These are phyloP conservation scores for Crithidia sp. DNA, from an alignment of 208 protist species.

Conservation along the genomic window DNA sequence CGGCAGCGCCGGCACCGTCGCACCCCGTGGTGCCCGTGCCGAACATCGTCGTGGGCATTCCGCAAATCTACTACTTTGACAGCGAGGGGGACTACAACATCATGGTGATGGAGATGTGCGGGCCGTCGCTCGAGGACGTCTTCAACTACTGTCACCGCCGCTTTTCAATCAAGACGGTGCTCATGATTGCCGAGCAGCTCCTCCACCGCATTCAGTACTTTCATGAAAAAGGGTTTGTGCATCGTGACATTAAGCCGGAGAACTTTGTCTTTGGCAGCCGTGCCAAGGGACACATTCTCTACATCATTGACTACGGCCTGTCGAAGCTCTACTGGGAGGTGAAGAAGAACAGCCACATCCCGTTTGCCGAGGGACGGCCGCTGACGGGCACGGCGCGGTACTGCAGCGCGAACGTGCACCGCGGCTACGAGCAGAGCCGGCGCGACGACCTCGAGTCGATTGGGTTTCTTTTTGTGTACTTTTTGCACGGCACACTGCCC, in stretches of 20 bases:
- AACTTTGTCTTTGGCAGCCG: slow-evolving; percentile 87
- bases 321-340: slow-evolving; percentile 98
- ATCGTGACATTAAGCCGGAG: slow-evolving; percentile 92
- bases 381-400: slow-evolving; percentile 99
- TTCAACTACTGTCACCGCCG: slow-evolving; percentile 92
- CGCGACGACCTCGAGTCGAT: slow-evolving; percentile 95
- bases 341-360: slow-evolving; percentile 96
- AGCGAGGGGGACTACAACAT: slow-evolving; percentile 98
- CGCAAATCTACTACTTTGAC: slow-evolving; percentile 95
- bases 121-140: slow-evolving; percentile 88
- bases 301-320: slow-evolving; percentile 99
- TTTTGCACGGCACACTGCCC: slow-evolving; percentile 89
- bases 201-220: slow-evolving; percentile 86
- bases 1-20: not conserved
- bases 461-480: slow-evolving; percentile 94
- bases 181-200: slow-evolving; percentile 99
- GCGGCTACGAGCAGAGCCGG: slow-evolving; percentile 96
- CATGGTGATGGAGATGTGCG: slow-evolving; percentile 93
- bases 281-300: slow-evolving; percentile 75
- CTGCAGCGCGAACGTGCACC: slow-evolving; percentile 98
- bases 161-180: slow-evolving; percentile 99
- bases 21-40: not conserved
- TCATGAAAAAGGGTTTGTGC: slow-evolving; percentile 81
- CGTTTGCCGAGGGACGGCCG: slow-evolving; percentile 98
- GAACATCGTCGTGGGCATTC: slow-evolving; percentile 90